phyloP scores from a whole-genome alignment of 306 rosid species.

The Cyclanthera cordifolia region DNA sequence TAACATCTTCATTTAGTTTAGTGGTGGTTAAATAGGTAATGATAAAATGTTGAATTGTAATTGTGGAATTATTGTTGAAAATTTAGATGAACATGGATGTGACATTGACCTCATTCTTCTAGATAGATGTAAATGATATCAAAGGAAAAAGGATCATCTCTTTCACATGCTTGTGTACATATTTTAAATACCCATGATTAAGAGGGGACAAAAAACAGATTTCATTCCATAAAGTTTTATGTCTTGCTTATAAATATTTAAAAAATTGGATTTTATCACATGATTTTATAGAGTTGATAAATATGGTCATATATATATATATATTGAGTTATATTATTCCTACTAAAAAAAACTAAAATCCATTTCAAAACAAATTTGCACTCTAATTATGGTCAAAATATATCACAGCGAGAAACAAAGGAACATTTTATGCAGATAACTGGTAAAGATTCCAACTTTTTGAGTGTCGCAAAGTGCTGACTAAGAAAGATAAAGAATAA shows the following conservation, averaged over 20 bases:
- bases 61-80: neutral
- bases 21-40: neutral
- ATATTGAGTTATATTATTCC: no score
- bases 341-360: no score
- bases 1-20: no score
- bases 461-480: slow-evolving; percentile 1
- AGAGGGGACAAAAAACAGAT: neutral
- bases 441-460: neutral
- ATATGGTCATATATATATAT: neutral
- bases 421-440: neutral
- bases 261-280: neutral
- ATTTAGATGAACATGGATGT: neutral
- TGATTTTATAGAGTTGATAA: no score
- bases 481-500: neutral
- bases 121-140: neutral
- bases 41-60: neutral
- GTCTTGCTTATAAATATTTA: neutral
- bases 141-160: neutral
- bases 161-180: neutral
- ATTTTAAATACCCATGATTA: neutral
- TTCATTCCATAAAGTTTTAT: neutral
- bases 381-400: neutral
- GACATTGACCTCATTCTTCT: neutral
- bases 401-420: neutral
- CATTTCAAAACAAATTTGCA: neutral